Conservation (phyloP, 768 basidiomycete genomes). For the Suillus brevipes region DNA sequence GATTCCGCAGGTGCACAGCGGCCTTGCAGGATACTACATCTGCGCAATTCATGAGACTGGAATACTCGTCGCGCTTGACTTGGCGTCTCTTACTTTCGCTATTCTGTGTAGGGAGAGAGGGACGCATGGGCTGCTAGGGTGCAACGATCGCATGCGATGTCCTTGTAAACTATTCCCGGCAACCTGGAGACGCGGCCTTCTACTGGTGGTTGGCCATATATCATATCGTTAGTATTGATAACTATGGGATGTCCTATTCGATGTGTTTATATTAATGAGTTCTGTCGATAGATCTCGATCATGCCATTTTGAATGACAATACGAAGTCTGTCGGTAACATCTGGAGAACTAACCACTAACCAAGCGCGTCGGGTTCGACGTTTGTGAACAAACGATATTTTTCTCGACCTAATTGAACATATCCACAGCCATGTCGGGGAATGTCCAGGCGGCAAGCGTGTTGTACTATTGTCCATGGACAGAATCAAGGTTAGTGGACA, state of each 20-base stretch:
- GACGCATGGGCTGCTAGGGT: neutral
- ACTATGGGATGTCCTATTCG: neutral
- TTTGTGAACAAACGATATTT: neutral
- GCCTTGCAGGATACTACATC: conserved; percentile 94
- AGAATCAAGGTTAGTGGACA: neutral
- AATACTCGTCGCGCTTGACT: conserved; percentile 83
- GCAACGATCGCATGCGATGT: neutral
- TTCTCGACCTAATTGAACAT: neutral
- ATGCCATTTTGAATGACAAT: neutral
- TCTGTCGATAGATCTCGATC: neutral
- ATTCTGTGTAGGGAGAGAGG: neutral
- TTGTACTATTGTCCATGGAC: neutral
- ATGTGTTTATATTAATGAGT: neutral
- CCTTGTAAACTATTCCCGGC: neutral
- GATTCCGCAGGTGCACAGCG: conserved; percentile 72
- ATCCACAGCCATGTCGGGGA: neutral
- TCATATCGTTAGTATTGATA: neutral
- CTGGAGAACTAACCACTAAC: neutral
- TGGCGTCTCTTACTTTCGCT: conserved; percentile 42
- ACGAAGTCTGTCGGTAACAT: neutral
- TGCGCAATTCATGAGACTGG: conserved; percentile 90
- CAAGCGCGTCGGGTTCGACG: neutral
- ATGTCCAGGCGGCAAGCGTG: neutral
- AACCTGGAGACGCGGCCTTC: neutral
- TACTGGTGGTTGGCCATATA: neutral